Evolutionary conservation across 2,329 filamentous ascomycete species (phyloP).

Genomic region (Colletotrichum sp.): DNA sequence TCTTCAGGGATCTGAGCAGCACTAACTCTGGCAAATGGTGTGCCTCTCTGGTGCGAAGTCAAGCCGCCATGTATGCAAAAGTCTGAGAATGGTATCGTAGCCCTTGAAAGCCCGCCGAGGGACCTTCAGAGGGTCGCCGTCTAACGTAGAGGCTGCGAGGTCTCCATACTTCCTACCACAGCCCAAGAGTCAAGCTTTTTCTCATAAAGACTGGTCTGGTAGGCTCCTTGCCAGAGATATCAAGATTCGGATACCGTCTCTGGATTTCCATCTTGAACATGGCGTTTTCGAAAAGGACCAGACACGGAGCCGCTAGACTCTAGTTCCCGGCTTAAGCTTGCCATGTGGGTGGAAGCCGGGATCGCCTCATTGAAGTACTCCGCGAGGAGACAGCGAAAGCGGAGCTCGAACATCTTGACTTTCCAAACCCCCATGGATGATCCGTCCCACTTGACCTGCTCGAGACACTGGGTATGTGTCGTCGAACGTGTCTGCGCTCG

Average conservation of each 20-base stretch:
- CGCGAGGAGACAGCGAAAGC: neutral
- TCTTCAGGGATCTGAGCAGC: neutral
- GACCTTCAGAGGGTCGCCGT: neutral
- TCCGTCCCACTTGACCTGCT: neutral
- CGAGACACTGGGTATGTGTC: neutral
- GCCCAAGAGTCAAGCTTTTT: neutral
- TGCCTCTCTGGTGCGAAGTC: neutral
- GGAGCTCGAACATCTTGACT: neutral
- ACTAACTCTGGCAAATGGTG: neutral
- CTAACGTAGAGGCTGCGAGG: neutral
- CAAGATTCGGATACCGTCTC: neutral
- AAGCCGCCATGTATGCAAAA: neutral
- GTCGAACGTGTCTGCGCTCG: neutral
- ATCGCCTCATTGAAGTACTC: neutral
- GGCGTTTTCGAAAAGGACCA: neutral
- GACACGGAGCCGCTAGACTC: neutral
- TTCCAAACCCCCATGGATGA: neutral
- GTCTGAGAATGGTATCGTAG: neutral
- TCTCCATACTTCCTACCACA: neutral
- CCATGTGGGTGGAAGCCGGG: neutral
- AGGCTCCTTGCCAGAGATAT: neutral
- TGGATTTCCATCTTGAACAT: neutral
- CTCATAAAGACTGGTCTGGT: rapidly evolving
- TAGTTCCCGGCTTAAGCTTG: neutral
- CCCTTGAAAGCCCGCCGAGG: neutral